These are phyloP conservation scores for Hypoxylon sp. DNA, from an alignment of 2,329 filamentous ascomycete species.

Conservation along the genomic window DNA sequence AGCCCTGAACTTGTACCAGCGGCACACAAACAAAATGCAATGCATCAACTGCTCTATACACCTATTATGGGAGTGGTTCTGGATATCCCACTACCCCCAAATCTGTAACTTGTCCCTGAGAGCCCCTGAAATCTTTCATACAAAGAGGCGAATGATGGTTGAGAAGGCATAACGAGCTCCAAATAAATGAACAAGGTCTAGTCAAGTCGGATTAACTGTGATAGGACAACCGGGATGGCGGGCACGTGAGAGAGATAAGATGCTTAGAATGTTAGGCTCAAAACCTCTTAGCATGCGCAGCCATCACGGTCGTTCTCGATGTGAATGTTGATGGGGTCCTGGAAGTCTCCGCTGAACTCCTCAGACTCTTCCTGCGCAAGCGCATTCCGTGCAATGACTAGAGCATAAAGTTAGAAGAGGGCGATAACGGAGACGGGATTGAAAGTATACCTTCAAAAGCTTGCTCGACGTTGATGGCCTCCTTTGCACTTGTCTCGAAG, in stretches of 20 bases:
- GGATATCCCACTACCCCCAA: constrained; percentile 18
- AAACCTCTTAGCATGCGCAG: constrained; percentile 82
- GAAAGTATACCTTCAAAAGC: constrained; percentile 72
- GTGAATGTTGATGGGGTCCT: constrained; percentile 98
- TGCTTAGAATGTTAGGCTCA: constrained; percentile 35
- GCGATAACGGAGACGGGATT: constrained; percentile 36
- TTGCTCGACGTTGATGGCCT: constrained; percentile 97
- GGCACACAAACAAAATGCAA: constrained; percentile 33
- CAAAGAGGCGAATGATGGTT: constrained; percentile 38
- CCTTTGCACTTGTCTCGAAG: constrained; percentile 99
- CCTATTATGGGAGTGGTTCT: constrained; percentile 30
- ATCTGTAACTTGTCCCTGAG: constrained; percentile 24
- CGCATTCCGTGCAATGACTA: constrained; percentile 96
- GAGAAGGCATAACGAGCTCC: constrained; percentile 32
- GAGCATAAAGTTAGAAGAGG: constrained; percentile 20
- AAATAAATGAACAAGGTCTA: constrained; percentile 19
- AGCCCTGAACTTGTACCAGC: constrained; percentile 22
- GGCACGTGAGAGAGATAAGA: constrained; percentile 28
- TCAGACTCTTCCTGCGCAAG: constrained; percentile 97
- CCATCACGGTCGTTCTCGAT: constrained; percentile 94
- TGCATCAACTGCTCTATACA: constrained; percentile 41
- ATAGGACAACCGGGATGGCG: constrained; percentile 2
- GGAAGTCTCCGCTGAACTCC: constrained; percentile 97
- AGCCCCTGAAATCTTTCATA: constrained; percentile 36
- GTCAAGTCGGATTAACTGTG: constrained; percentile 2